These are phyloP conservation scores for Aristolochia fimbriata DNA, from an alignment of 164 flowering plant genomes.

Conservation along the genomic window DNA sequence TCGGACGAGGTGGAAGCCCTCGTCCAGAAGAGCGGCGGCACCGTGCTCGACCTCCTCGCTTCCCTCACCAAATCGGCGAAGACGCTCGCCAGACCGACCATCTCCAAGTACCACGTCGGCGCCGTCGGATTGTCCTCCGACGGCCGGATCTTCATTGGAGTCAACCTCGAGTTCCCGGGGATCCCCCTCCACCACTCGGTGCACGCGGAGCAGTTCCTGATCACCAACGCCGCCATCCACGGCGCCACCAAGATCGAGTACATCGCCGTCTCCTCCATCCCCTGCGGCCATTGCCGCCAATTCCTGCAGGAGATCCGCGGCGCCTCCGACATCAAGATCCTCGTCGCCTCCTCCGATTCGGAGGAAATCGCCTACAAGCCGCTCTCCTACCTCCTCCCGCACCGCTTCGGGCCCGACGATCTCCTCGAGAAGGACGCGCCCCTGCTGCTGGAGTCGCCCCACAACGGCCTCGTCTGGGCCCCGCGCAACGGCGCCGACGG, in stretches of 20 bases:
- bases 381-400: conserved; percentile 37
- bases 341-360: conserved; percentile 16
- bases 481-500: neutral
- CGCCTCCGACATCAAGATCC: conserved; percentile 40
- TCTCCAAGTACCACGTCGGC: conserved; percentile 72
- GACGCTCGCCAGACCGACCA: conserved; percentile 69
- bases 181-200: conserved; percentile 80
- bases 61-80: conserved; percentile 47
- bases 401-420: conserved; percentile 70
- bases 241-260: conserved; percentile 25
- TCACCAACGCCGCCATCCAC: conserved; percentile 57
- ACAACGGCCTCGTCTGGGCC: conserved; percentile 25
- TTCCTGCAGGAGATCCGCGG: conserved; percentile 75
- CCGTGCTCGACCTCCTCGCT: conserved; percentile 44
- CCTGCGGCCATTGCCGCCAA: conserved; percentile 99
- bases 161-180: conserved; percentile 77
- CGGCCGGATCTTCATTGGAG: conserved; percentile 81
- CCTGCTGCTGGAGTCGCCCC: conserved; percentile 44
- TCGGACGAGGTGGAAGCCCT: conserved; percentile 46
- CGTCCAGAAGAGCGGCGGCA: conserved; percentile 25
- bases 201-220: conserved; percentile 88
- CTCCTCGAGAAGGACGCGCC: conserved; percentile 46
- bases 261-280: conserved; percentile 81
- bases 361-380: conserved; percentile 6
- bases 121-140: conserved; percentile 63